Percentiles rank a stretch among this genome's conserved stretches.
phyloP scores from a whole-genome alignment of 2,329 filamentous ascomycete genomes.

The Exophiala spinifera region DNA sequence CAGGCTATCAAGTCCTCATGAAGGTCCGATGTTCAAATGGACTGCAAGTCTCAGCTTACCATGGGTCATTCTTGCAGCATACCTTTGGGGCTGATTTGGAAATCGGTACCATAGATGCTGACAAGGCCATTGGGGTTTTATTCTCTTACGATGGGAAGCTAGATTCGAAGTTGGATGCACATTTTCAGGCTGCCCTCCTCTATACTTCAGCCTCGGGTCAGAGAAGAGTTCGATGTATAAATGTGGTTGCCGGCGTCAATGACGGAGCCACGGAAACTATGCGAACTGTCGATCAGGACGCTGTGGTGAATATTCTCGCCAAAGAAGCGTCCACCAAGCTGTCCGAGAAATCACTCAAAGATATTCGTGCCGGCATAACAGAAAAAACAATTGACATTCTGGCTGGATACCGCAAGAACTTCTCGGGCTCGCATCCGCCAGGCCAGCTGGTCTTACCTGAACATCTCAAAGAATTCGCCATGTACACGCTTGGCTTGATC shows the following conservation, averaged over 20 bases:
- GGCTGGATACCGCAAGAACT: slow-evolving; percentile 88
- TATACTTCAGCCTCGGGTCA: slow-evolving; percentile 91
- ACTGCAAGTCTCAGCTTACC: slow-evolving; percentile 87
- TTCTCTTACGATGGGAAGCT: slow-evolving; percentile 97
- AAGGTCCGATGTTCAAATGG: slow-evolving; percentile 98
- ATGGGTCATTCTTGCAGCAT: slow-evolving; percentile 94
- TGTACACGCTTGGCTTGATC: slow-evolving; percentile 88
- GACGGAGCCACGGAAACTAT: slow-evolving; percentile 78
- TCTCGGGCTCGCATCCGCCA: slow-evolving; percentile 79
- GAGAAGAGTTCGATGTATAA: slow-evolving; percentile 85
- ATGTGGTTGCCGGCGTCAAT: slow-evolving; percentile 87
- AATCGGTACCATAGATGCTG: slow-evolving; percentile 85
- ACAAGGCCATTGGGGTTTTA: slow-evolving; percentile 86
- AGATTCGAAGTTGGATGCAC: slow-evolving; percentile 92
- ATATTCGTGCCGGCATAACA: slow-evolving; percentile 76
- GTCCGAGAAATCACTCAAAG: slow-evolving; percentile 72
- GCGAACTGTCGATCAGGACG: slow-evolving; percentile 94
- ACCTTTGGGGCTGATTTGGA: slow-evolving; percentile 93
- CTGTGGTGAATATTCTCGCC: slow-evolving; percentile 80
- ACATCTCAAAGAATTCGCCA: slow-evolving; percentile 90
- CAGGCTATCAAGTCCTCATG: slow-evolving; percentile 93
- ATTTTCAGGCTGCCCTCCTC: slow-evolving; percentile 92
- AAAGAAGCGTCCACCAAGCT: slow-evolving; percentile 91
- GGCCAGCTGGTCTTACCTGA: slow-evolving; percentile 94
- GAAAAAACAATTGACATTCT: slow-evolving; percentile 93